phyloP scores from a whole-genome alignment of 331 rosid species.

The Quercus lobata region DNA sequence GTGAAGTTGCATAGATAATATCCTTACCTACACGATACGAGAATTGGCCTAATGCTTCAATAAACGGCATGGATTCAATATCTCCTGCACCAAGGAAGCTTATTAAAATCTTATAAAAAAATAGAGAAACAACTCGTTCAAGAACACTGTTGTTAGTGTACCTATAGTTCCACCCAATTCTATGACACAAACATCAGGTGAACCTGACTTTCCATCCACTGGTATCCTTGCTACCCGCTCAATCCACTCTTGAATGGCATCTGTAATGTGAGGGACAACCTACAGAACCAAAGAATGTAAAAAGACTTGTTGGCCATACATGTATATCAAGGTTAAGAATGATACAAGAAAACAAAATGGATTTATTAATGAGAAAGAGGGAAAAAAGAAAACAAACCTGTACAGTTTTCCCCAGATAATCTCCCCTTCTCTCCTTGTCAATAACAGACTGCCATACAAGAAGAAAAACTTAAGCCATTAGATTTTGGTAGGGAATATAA shows the following conservation, averaged over 20 bases:
- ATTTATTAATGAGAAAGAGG: slow-evolving; percentile 1
- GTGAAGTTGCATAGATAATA: not conserved
- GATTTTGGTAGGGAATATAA: not conserved
- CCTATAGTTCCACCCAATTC: slow-evolving; percentile 99
- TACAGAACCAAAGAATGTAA: slow-evolving; percentile 22
- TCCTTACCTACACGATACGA: slow-evolving; percentile 82
- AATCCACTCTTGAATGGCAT: slow-evolving; percentile 93
- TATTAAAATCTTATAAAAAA: slow-evolving; percentile 10
- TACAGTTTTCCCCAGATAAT: slow-evolving; percentile 93
- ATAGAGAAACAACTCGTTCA: not conserved
- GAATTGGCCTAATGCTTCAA: slow-evolving; percentile 89
- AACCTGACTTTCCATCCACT: slow-evolving; percentile 75
- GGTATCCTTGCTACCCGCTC: slow-evolving; percentile 77
- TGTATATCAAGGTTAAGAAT: not conserved
- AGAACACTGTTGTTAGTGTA: slow-evolving; percentile 27
- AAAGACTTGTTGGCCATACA: slow-evolving; percentile 1
- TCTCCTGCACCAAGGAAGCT: slow-evolving; percentile 61
- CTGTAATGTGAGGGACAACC: slow-evolving; percentile 99
- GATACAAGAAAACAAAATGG: not conserved
- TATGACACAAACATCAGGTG: slow-evolving; percentile 94
- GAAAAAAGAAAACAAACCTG: slow-evolving; percentile 47
- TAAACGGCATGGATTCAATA: slow-evolving; percentile 94
- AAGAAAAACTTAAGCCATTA: slow-evolving; percentile 12
- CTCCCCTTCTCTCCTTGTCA: slow-evolving; percentile 88
- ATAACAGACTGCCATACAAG: slow-evolving; percentile 59